Percentiles rank a stretch among this genome's conserved stretches.
phyloP scores from a whole-genome alignment of 192 early-diverging fungal genomes.

The Coemansia sp. region DNA sequence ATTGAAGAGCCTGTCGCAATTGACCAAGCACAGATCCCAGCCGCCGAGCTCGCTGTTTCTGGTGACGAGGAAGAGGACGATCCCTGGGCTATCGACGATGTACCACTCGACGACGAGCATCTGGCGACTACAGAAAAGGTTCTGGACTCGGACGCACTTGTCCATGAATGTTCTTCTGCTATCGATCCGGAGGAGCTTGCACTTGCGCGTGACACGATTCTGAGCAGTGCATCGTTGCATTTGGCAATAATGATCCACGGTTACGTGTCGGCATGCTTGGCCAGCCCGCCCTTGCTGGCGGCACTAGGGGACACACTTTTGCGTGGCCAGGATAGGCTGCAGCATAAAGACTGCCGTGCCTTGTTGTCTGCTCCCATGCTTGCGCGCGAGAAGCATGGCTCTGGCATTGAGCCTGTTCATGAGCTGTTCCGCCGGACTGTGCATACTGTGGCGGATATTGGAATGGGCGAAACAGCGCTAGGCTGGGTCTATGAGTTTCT shows the following conservation, averaged over 20 bases:
- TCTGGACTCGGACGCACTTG: neutral
- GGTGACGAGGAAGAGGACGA: constrained; percentile 4
- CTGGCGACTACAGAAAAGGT: neutral
- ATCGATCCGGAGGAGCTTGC: neutral
- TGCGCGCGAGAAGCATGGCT: neutral
- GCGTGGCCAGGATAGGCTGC: neutral
- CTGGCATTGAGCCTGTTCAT: constrained; percentile 2
- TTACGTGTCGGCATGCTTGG: constrained; percentile 21
- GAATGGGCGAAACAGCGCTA: constrained; percentile 17
- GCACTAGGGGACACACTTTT: constrained; percentile 7
- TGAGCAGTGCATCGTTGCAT: constrained; percentile 16
- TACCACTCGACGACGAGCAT: constrained; percentile 9
- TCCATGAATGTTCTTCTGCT: neutral
- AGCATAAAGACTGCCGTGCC: neutral
- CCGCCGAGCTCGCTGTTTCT: neutral
- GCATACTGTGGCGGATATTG: constrained; percentile 10
- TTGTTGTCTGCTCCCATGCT: neutral
- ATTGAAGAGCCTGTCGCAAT: neutral
- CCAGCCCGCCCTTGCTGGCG: constrained; percentile 11
- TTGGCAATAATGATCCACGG: constrained; percentile 18
- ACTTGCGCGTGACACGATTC: constrained; percentile 5
- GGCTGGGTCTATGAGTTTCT: constrained; percentile 29
- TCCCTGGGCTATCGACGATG: constrained; percentile 37
- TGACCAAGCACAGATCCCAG: neutral
- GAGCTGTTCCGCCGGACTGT: constrained; percentile 25